phyloP scores from a whole-genome alignment of 2,329 filamentous ascomycete genomes.

The Cladosporium sp. region DNA sequence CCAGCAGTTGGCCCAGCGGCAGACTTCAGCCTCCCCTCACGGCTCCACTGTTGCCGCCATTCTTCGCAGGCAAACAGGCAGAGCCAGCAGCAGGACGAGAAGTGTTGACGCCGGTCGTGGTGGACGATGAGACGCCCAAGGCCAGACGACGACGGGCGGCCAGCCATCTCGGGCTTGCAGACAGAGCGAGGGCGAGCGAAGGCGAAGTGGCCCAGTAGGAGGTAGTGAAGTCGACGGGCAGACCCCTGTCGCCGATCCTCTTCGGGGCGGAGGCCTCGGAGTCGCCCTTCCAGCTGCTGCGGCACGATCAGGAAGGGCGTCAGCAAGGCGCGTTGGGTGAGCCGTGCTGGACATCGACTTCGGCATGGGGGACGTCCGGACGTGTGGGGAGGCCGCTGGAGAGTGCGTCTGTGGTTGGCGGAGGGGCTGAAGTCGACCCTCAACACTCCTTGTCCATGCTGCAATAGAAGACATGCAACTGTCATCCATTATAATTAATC shows the following conservation, averaged over 20 bases:
- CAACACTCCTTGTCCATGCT: constrained; percentile 4
- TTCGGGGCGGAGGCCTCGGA: background rate
- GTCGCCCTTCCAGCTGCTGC: constrained; percentile 1
- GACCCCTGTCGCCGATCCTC: background rate
- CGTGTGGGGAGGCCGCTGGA: background rate
- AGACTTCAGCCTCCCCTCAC: constrained; percentile 2
- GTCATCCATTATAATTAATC: constrained; percentile 6
- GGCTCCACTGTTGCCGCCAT: constrained; percentile 12
- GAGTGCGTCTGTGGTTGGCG: background rate
- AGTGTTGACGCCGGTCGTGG: constrained; percentile 5
- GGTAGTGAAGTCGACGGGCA: constrained; percentile 5
- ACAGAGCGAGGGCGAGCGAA: constrained; percentile 15
- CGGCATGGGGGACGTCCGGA: constrained; percentile 1
- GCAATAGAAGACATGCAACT: constrained; percentile 1
- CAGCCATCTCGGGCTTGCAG: constrained; percentile 9
- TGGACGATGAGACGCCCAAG: constrained; percentile 5
- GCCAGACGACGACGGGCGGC: background rate
- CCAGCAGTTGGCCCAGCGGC: background rate
- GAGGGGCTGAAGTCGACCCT: background rate
- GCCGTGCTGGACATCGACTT: background rate
- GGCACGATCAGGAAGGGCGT: background rate
- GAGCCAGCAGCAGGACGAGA: background rate
- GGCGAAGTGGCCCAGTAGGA: no score
- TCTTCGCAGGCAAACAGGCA: no score
- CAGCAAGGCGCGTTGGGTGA: background rate